Evolutionary conservation across 106 monocot species (phyloP).

Genomic region (Dioscorea alata): DNA sequence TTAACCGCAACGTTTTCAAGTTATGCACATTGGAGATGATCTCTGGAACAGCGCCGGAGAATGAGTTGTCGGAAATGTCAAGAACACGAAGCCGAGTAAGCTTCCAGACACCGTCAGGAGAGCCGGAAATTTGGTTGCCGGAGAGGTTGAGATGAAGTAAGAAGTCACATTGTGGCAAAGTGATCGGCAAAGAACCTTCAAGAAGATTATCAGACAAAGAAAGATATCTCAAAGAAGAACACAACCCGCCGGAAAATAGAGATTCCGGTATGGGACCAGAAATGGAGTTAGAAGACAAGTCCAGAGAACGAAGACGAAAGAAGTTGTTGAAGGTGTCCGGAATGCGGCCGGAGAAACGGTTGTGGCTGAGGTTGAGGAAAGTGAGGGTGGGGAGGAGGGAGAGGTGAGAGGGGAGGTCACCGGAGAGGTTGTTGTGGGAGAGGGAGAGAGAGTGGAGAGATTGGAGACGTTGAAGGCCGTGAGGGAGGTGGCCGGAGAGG

Average conservation of each 20-base stretch:
- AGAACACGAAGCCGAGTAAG: constrained; percentile 46
- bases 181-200: constrained; percentile 42
- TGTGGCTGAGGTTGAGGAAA: constrained; percentile 41
- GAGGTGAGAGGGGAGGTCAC: constrained; percentile 33
- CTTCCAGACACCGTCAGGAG: constrained; percentile 25
- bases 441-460: constrained; percentile 36
- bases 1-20: constrained; percentile 45
- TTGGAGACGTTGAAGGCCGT: constrained; percentile 41
- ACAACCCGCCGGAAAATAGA: constrained; percentile 25
- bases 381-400: constrained; percentile 34
- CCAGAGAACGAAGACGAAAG: constrained; percentile 34
- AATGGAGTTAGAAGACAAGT: constrained; percentile 55
- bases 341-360: constrained; percentile 45
- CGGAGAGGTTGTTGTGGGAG: constrained; percentile 57
- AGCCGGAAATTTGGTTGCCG: constrained; percentile 57
- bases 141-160: constrained; percentile 66
- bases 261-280: constrained; percentile 41
- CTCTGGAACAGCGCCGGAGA: constrained; percentile 50
- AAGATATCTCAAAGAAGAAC: constrained; percentile 45
- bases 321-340: constrained; percentile 26
- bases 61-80: constrained; percentile 57
- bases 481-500: constrained; percentile 48
- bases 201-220: constrained; percentile 44
- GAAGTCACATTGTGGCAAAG: constrained; percentile 33
- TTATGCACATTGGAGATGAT: constrained; percentile 37